Conservation (phyloP, 139 green algal genomes). For the Tetraselmis chui region DNA sequence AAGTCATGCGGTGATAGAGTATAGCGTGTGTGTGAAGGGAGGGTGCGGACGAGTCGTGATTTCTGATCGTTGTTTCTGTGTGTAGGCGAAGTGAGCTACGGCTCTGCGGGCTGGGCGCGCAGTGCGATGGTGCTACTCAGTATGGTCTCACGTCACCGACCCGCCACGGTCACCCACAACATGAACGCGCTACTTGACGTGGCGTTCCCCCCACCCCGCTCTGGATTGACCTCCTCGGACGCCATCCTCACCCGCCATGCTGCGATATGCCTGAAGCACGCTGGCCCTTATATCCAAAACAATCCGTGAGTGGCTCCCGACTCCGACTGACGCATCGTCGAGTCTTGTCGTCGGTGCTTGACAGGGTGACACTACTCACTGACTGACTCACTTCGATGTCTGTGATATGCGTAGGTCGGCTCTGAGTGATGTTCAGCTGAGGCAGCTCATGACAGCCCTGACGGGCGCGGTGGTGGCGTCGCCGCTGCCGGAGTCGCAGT, state of each 20-base stretch:
- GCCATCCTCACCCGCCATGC: slow-evolving; percentile 51
- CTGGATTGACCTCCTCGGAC: slow-evolving; percentile 20
- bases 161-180: slow-evolving; percentile 35
- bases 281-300: background rate
- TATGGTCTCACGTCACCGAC: slow-evolving; percentile 43
- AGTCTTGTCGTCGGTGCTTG: background rate
- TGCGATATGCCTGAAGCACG: slow-evolving; percentile 26
- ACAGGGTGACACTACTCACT: too few relatives aligned
- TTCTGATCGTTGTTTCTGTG: background rate
- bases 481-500: slow-evolving; percentile 36
- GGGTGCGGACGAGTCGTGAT: too few relatives aligned
- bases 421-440: background rate
- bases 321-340: background rate
- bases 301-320: slow-evolving; percentile 1
- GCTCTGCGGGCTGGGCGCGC: slow-evolving; percentile 1
- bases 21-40: too few relatives aligned
- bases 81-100: background rate
- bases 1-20: too few relatives aligned
- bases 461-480: slow-evolving; percentile 25
- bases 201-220: slow-evolving; percentile 9
- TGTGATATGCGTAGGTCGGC: background rate
- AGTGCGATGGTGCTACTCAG: slow-evolving; percentile 50
- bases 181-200: slow-evolving; percentile 39
- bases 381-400: too few relatives aligned
- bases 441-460: background rate